Base-by-base conservation (phyloP, 257 asterid species). In the Coffea eugenioides region DNA sequence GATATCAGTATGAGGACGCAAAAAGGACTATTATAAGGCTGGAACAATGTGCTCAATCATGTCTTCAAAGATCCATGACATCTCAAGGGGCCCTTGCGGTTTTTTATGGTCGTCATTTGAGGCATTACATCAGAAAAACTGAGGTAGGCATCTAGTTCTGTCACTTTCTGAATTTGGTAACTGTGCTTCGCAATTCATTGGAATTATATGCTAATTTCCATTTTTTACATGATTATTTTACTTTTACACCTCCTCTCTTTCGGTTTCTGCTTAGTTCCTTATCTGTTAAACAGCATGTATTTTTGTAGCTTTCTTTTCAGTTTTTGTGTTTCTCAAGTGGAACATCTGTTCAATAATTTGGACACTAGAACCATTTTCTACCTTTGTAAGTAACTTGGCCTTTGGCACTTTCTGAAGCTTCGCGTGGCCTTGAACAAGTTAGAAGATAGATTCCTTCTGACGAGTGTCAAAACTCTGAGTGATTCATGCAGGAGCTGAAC, bases 51-150 rank as follows among this genome's bases (percentile, higher is more conserved):
- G 91, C 89, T 77, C 93, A 81, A 81, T 89, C 97, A 67, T 86
- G 85, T 87, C 80, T 89, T 85, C 91, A 87, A 77, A 89, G 98
- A 87, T 83, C 84, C 69, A 88, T 96, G 97, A 81, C 94, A 78
- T 86, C 92, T 81, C 86, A 84, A 76, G 93, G 94, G 76, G 94
- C 98, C 77, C 86, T 94, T 79, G 99, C 98, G 57, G 81, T 94
- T 83, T 88, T 96, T 25, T 90, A 88, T 79, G 97, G 99, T 77
- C 97, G 95, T 73, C 95, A 90, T 85, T 81, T 90, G 88, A 90
- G 80, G 90, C 91, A 91, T 84, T 90, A 88, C 90, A 90, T 96
- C 68, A 88, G 80, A 86, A 94, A 96, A 81, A 88, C 92, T 10
- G 93, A 92, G 99, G 99, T 94, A 83, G 51, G 64, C 69, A 80